Conservation (phyloP, 805 yeast species). For the Candida pseudoglaebosa region DNA sequence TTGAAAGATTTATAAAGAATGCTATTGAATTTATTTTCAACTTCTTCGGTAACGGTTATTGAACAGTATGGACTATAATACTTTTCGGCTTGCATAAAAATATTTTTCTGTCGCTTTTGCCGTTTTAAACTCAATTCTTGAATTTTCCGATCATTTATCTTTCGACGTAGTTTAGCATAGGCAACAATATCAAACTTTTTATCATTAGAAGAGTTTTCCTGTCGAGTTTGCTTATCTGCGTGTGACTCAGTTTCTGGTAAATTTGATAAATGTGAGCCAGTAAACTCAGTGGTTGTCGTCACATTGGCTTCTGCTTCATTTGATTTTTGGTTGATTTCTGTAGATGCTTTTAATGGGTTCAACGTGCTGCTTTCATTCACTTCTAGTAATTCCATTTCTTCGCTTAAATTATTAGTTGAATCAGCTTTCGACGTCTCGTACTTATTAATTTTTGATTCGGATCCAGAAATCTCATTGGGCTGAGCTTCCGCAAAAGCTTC, state of each 20-base stretch:
- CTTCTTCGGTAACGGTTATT: constrained; percentile 17
- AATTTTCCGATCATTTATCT: constrained; percentile 28
- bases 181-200: constrained; percentile 49
- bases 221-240: background rate
- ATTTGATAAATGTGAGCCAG: background rate
- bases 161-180: constrained; percentile 49
- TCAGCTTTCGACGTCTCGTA: no score
- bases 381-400: no score
- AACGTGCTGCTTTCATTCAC: no score
- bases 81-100: constrained; percentile 36
- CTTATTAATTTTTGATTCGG: no score
- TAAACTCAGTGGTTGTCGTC: background rate
- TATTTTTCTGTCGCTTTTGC: constrained; percentile 22
- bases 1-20: constrained; percentile 27
- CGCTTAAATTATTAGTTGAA: no score
- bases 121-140: constrained; percentile 15
- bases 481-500: no score
- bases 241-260: no score
- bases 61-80: constrained; percentile 36
- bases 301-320: background rate
- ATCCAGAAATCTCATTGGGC: no score
- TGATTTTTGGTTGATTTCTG: background rate
- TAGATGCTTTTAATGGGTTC: no score
- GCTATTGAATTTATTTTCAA: constrained; percentile 17
- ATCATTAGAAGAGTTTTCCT: background rate